phyloP scores from a whole-genome alignment of 2,329 filamentous ascomycete species.

The Raffaelea ambrosiae region DNA sequence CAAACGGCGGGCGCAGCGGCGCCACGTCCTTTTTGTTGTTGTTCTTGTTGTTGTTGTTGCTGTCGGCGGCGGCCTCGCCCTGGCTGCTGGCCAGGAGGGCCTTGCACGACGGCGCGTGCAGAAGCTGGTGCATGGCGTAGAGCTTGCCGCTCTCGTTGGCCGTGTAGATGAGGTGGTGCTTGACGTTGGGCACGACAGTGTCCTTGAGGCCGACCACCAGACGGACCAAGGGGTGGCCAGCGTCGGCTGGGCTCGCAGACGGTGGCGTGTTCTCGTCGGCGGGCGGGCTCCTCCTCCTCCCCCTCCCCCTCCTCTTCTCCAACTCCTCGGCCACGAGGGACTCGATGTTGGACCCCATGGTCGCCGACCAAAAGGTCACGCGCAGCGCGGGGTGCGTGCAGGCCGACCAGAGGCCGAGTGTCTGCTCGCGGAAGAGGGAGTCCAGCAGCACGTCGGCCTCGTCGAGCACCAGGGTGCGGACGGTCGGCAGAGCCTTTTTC shows the following conservation, averaged over 20 bases:
- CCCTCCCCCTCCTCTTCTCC: background rate
- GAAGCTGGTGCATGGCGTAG: conserved; percentile 77
- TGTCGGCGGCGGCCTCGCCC: conserved; percentile 43
- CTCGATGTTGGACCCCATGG: conserved; percentile 92
- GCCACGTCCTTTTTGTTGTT: conserved; percentile 20
- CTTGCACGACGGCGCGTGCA: conserved; percentile 44
- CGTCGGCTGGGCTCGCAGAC: background rate
- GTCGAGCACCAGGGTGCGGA: conserved; percentile 73
- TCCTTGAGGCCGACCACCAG: conserved; percentile 96
- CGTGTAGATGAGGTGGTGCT: conserved; percentile 82
- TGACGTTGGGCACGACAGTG: conserved; percentile 84
- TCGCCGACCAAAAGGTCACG: conserved; percentile 88
- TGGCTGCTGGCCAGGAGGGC: conserved; percentile 23
- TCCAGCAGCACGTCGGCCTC: conserved; percentile 94
- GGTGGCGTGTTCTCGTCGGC: background rate
- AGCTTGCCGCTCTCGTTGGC: conserved; percentile 92
- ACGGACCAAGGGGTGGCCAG: conserved; percentile 54
- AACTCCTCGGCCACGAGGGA: conserved; percentile 60
- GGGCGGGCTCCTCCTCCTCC: too few relatives aligned
- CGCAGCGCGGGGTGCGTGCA: conserved; percentile 63
- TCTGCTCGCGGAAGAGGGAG: conserved; percentile 82
- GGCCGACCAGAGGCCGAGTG: conserved; percentile 71
- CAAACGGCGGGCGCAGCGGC: conserved; percentile 78
- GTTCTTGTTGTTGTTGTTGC: too few relatives aligned
- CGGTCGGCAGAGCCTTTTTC: conserved; percentile 47